Evolutionary conservation across 2,329 filamentous ascomycete genomes (phyloP), one percentile per base, ranked within the genome.

Genomic region (Aspergillus sp.): DNA sequence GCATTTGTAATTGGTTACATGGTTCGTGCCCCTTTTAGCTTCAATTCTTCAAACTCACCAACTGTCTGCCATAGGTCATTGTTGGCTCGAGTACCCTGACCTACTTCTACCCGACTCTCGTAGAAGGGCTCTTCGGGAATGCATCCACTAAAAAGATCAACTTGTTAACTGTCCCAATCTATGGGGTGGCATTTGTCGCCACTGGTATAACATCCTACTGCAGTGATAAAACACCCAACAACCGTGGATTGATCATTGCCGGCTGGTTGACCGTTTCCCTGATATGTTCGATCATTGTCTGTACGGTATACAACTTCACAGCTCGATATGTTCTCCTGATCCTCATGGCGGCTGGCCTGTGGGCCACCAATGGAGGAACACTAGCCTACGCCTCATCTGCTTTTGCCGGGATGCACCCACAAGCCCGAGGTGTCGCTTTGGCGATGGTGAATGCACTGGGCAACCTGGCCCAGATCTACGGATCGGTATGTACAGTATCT

Each of bases 401-500:
- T 0, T 79, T 81, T 52, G 69, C 68, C 2, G 57, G 62, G 12
- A 72, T 79, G 68, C 63, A 66, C n/a, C 68, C 67, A 1, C 74
- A 79, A 49, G 69, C 70, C 3, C 59, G 76, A 12, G 76, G 69
- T 10, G 69, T 80, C n/a, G 66, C 67, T 3, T 57, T 80, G 19
- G 76, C 75, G 1, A 56, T 78, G 7, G 71, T 78, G 33, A 78
- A 78, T 49, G 73, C 74, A 0, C 63, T 78, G 54, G 76, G 74
- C 3, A 79, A 79, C 48, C 54, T 78, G 9, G 73, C 76, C 0
- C 73, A 77, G 47, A 79, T 81, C 12, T 80, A 79, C 46, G 76
- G 77, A 13, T 57, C 55, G 31, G 31, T 32, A 32, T 32, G 31
- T 32, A 32, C 11, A 7, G 7, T 11, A 4, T n/a, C 31, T 19